Evolutionary conservation across 2,329 filamentous ascomycete species (phyloP).

Genomic region (Penicillium nordicum): DNA sequence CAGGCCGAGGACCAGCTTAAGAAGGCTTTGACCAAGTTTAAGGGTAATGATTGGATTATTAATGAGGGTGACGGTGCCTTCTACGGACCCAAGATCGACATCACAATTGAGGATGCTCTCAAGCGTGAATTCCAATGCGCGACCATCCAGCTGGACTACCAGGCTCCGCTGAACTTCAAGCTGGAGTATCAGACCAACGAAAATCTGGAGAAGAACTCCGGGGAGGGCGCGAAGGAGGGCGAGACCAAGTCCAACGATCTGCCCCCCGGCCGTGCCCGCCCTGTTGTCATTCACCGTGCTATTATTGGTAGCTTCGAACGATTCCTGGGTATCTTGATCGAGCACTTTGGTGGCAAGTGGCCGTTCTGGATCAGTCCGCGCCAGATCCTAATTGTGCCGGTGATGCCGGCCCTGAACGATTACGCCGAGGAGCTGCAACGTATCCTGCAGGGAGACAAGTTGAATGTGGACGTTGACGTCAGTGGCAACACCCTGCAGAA

Average conservation of each 20-base stretch:
- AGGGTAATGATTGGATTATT: conserved; percentile 73
- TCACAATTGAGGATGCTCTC: conserved; percentile 85
- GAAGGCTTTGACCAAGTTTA: conserved; percentile 75
- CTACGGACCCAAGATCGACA: conserved; percentile 98
- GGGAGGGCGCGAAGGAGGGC: conserved; percentile 35
- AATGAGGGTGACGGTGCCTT: conserved; percentile 96
- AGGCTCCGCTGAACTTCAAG: conserved; percentile 79
- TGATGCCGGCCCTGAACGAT: conserved; percentile 49
- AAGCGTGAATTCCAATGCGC: conserved; percentile 83
- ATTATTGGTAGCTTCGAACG: conserved; percentile 52
- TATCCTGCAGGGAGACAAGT: conserved; percentile 44
- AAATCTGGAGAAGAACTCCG: conserved; percentile 47
- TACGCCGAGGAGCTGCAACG: conserved; percentile 48
- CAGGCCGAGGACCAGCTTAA: conserved; percentile 78
- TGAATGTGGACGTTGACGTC: conserved; percentile 49
- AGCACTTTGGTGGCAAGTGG: conserved; percentile 53
- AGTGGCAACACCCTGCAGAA: conserved; percentile 51
- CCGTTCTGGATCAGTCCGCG: conserved; percentile 53
- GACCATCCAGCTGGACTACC: conserved; percentile 92
- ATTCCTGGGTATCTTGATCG: conserved; percentile 50
- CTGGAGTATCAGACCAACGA: conserved; percentile 80
- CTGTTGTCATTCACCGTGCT: conserved; percentile 52
- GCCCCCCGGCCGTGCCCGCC: conserved; percentile 45
- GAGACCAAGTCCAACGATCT: conserved; percentile 39
- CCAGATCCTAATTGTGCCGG: conserved; percentile 50